A percentile compares a stretch with the other conserved stretches of the same genome.
phyloP scores from a whole-genome alignment of 352 stramenopile genomes.

The Phytophthora cryptogea region DNA sequence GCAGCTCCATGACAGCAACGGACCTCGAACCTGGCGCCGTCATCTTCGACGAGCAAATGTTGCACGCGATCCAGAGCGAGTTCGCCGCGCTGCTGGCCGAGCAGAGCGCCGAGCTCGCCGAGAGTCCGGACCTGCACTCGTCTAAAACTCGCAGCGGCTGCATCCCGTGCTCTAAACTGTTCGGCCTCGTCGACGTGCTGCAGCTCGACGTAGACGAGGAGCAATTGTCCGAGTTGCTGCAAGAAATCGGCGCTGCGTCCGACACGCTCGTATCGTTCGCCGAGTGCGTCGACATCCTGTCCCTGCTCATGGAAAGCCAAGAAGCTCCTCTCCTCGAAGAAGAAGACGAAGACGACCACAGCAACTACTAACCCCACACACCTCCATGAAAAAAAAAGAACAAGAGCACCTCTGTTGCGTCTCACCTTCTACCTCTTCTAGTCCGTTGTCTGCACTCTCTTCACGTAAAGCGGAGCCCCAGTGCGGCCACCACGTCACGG shows the following conservation, averaged over 20 bases:
- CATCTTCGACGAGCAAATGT: slow-evolving; percentile 65
- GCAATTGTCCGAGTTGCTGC: slow-evolving; percentile 57
- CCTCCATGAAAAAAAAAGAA: slow-evolving; percentile 9
- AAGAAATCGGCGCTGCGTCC: slow-evolving; percentile 69
- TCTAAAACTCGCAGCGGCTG: slow-evolving; percentile 40
- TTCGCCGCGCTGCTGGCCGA: slow-evolving; percentile 48
- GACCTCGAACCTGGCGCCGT: slow-evolving; percentile 36
- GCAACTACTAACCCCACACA: slow-evolving; percentile 2
- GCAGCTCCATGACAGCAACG: slow-evolving; percentile 14
- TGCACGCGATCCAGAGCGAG: slow-evolving; percentile 58
- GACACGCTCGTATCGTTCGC: slow-evolving; percentile 81
- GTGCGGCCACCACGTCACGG: slow-evolving; percentile 73
- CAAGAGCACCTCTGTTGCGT: slow-evolving; percentile 7
- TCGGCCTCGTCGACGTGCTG: slow-evolving; percentile 46
- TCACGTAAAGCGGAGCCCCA: slow-evolving; percentile 83
- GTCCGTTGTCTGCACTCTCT: background rate
- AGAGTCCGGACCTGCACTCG: slow-evolving; percentile 16
- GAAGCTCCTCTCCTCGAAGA: slow-evolving; percentile 35
- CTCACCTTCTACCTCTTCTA: slow-evolving; percentile 2
- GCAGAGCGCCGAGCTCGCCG: slow-evolving; percentile 22
- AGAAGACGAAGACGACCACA: slow-evolving; percentile 30
- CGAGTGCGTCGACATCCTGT: slow-evolving; percentile 88
- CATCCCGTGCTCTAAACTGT: slow-evolving; percentile 55
- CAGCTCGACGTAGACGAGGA: slow-evolving; percentile 44
- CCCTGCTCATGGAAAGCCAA: slow-evolving; percentile 65